Percentiles rank a stretch among this genome's conserved stretches.
phyloP scores from a whole-genome alignment of 2,329 filamentous ascomycete genomes.

The Thelonectria rubi region DNA sequence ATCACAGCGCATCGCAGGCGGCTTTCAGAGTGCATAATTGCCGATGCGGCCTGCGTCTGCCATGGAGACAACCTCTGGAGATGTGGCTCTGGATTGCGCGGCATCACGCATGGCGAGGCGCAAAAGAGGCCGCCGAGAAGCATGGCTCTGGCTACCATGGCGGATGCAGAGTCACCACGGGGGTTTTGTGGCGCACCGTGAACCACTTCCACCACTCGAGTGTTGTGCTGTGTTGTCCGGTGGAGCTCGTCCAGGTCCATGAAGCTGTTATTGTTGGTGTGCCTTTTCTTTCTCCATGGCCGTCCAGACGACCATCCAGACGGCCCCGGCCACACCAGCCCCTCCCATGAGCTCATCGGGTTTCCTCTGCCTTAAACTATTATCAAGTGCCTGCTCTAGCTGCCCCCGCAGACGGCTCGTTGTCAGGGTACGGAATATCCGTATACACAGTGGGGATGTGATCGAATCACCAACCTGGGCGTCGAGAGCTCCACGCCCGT shows the following conservation, averaged over 20 bases:
- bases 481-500: slow-evolving; percentile 29
- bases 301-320: slow-evolving; percentile 6
- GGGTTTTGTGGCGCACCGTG: neutral
- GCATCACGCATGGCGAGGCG: neutral
- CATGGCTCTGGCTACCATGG: neutral
- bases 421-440: neutral
- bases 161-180: neutral
- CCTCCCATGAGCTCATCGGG: slow-evolving; percentile 19
- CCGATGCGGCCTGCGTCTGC: slow-evolving; percentile 16
- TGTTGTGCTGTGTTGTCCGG: slow-evolving; percentile 21
- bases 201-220: slow-evolving; percentile 17
- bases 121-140: slow-evolving; percentile 4
- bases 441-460: slow-evolving; percentile 8
- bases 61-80: neutral
- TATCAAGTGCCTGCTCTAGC: slow-evolving; percentile 16
- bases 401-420: slow-evolving; percentile 18
- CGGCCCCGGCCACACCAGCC: slow-evolving; percentile 15
- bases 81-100: slow-evolving; percentile 3
- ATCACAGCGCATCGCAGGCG: slow-evolving; percentile 10
- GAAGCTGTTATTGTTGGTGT: slow-evolving; percentile 27
- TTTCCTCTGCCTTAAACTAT: neutral
- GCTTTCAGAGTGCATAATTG: neutral
- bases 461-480: slow-evolving; percentile 18
- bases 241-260: slow-evolving; percentile 18
- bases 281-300: slow-evolving; percentile 11